phyloP scores from a whole-genome alignment of 768 basidiomycete genomes.

The Mycena metata region DNA sequence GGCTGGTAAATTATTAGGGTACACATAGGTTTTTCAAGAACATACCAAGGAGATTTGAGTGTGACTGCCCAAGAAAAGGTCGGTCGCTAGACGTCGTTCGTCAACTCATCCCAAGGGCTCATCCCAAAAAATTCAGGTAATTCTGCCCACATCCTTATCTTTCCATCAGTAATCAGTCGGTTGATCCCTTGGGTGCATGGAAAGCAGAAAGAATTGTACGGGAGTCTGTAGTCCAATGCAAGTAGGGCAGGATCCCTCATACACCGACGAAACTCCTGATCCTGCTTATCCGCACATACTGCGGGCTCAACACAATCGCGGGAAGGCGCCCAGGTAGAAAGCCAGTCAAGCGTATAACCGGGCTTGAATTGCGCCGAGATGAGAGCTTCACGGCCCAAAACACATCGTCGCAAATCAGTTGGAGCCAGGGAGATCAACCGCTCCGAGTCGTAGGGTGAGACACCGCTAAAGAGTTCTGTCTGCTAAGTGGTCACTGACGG shows the following conservation, averaged over 20 bases:
- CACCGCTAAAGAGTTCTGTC: not conserved
- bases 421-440: not conserved
- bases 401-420: not conserved
- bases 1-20: too few relatives aligned
- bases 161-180: not conserved
- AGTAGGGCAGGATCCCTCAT: not conserved
- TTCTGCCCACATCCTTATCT: not conserved
- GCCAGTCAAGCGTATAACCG: constrained; percentile 1
- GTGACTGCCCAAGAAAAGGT: too few relatives aligned
- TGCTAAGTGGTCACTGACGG: not conserved
- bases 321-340: not conserved
- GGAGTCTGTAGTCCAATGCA: not conserved
- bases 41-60: too few relatives aligned
- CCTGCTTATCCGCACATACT: not conserved
- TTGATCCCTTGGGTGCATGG: not conserved
- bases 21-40: too few relatives aligned
- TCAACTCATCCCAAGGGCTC: too few relatives aligned
- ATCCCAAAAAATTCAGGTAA: too few relatives aligned
- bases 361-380: not conserved
- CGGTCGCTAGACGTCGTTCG: too few relatives aligned
- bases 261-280: not conserved
- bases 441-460: not conserved
- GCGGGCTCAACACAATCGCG: not conserved
- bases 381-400: not conserved
- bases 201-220: not conserved